Percentiles rank a stretch among this genome's conserved stretches.
Evolutionary conservation across 2,329 filamentous ascomycete species (phyloP).

Genomic region (Magnaporthiopsis rhizophila): DNA sequence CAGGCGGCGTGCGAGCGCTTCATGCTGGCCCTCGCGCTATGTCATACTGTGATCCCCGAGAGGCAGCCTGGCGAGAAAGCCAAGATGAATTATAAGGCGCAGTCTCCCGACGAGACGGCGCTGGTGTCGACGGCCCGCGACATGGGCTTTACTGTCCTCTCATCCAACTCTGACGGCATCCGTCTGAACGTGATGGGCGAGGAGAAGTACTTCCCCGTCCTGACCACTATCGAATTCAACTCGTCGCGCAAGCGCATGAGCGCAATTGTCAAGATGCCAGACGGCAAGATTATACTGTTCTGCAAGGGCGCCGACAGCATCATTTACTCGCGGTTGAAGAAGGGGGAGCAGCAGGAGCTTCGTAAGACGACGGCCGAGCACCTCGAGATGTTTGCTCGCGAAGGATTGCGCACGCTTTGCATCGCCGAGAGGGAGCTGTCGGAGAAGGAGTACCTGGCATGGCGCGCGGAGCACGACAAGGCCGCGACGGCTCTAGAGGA

Average conservation of each 20-base stretch:
- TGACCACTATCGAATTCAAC: conserved; percentile 97
- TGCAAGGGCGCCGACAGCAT: conserved; percentile 98
- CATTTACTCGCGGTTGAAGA: conserved; percentile 85
- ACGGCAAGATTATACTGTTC: conserved; percentile 81
- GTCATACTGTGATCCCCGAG: conserved; percentile 93
- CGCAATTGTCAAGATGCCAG: conserved; percentile 89
- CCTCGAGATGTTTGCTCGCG: conserved; percentile 91
- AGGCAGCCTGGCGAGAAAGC: conserved; percentile 83
- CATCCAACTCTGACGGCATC: conserved; percentile 70
- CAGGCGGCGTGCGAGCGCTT: conserved; percentile 74
- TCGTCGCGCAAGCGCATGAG: conserved; percentile 97
- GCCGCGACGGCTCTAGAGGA: conserved; percentile 78
- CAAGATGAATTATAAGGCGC: conserved; percentile 89
- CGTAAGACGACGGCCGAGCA: conserved; percentile 82
- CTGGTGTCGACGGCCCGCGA: conserved; percentile 91
- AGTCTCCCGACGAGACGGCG: conserved; percentile 93
- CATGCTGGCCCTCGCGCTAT: conserved; percentile 92
- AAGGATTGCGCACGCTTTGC: conserved; percentile 90
- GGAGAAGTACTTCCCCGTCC: conserved; percentile 74
- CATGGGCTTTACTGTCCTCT: conserved; percentile 88
- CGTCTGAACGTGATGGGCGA: conserved; percentile 80
- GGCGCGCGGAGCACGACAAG: conserved; percentile 80
- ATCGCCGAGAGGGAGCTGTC: conserved; percentile 75
- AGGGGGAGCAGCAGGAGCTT: conserved; percentile 78
- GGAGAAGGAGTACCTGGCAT: conserved; percentile 75